Conservation (phyloP, 2,329 filamentous ascomycete species). For the Davidsoniella virescens region DNA sequence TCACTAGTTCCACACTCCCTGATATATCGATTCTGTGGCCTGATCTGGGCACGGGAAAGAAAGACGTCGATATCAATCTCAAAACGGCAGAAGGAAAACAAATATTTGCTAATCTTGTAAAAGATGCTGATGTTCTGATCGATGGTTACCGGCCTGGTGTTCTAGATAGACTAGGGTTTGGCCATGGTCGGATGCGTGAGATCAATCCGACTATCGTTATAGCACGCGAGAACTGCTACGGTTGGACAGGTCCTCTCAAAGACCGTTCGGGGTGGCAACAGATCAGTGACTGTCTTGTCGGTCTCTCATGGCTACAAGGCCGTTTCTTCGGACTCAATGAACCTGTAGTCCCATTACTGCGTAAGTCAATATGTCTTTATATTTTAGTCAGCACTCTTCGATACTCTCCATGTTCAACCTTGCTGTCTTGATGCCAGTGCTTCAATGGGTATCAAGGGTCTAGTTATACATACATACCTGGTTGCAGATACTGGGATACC, state of each 20-base stretch:
- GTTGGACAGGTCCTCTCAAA: slow-evolving; percentile 33
- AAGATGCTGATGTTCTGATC: slow-evolving; percentile 45
- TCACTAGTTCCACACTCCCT: slow-evolving; percentile 50
- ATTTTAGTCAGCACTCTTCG: not conserved
- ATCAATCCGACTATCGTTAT: slow-evolving; percentile 31
- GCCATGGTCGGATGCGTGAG: slow-evolving; percentile 18
- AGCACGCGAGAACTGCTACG: slow-evolving; percentile 57
- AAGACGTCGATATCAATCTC: slow-evolving; percentile 46
- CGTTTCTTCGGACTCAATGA: slow-evolving; percentile 43
- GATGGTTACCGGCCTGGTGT: slow-evolving; percentile 56
- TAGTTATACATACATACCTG: too few species aligned
- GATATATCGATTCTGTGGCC: slow-evolving; percentile 60
- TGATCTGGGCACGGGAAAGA: slow-evolving; percentile 57
- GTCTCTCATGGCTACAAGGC: slow-evolving; percentile 46
- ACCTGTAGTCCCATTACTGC: slow-evolving; percentile 49
- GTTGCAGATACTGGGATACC: too few species aligned
- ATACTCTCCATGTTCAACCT: not conserved
- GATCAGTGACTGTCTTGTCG: slow-evolving; percentile 45
- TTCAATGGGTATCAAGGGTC: too few species aligned
- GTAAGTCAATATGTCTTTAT: slow-evolving; percentile 22
- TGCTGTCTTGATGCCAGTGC: too few species aligned
- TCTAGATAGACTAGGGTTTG: slow-evolving; percentile 22
- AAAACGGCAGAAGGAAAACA: slow-evolving; percentile 35
- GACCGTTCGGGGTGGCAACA: slow-evolving; percentile 54
- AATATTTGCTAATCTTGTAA: slow-evolving; percentile 41